These are phyloP conservation scores for Suillus placidus DNA, from an alignment of 768 basidiomycete genomes.

Conservation along the genomic window DNA sequence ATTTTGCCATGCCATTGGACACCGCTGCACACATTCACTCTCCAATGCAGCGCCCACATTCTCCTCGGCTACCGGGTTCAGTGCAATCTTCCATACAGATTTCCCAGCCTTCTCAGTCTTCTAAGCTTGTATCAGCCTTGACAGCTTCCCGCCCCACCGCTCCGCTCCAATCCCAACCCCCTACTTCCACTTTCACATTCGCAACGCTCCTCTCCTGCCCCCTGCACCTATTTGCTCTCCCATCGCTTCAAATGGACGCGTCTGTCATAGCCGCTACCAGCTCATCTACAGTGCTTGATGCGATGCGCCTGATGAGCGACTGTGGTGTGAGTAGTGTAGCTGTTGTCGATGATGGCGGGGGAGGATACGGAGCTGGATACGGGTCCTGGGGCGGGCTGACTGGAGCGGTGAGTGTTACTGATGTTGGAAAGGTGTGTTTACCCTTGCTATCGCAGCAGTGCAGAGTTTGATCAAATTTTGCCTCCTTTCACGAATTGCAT, in stretches of 20 bases:
- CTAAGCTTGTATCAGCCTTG: slow-evolving; percentile 1
- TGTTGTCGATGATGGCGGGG: slow-evolving; percentile 62
- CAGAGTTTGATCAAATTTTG: slow-evolving; percentile 1
- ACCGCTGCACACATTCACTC: background rate
- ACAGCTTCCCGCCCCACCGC: slow-evolving; percentile 1
- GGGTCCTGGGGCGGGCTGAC: slow-evolving; percentile 50
- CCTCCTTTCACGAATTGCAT: background rate
- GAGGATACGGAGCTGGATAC: slow-evolving; percentile 7
- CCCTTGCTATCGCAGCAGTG: no score
- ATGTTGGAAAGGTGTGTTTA: slow-evolving; percentile 66
- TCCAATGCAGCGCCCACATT: background rate
- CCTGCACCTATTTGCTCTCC: slow-evolving; percentile 57
- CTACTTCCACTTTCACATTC: slow-evolving; percentile 40
- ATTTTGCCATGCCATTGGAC: slow-evolving; percentile 43
- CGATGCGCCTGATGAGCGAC: slow-evolving; percentile 86
- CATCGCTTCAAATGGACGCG: slow-evolving; percentile 63
- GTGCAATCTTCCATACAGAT: slow-evolving; percentile 4
- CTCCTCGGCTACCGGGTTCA: slow-evolving; percentile 7
- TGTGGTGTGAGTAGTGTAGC: slow-evolving; percentile 84
- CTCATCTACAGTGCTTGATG: slow-evolving; percentile 67
- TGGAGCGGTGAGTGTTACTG: slow-evolving; percentile 82
- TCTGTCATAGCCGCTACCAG: slow-evolving; percentile 67
- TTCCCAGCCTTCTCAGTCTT: slow-evolving; percentile 5
- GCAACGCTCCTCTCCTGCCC: slow-evolving; percentile 54
- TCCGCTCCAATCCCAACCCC: slow-evolving; percentile 9